Percentiles rank a stretch among this genome's conserved stretches.
Conservation (phyloP, 768 basidiomycete species). For the Goffeauzyma gilvescens region DNA sequence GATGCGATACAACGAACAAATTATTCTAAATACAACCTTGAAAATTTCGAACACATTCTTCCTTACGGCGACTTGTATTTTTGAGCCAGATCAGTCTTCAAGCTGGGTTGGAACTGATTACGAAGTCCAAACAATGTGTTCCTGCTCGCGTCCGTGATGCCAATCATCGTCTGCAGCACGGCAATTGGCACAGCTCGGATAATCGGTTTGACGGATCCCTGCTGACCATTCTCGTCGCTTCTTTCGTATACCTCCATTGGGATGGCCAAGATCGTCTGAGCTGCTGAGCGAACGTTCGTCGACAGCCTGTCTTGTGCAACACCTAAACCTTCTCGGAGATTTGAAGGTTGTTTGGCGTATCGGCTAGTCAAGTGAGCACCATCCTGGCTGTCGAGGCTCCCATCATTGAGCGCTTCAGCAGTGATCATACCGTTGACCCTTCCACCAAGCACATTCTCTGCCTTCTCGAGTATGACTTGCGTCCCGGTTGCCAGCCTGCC, state of each 20-base stretch:
- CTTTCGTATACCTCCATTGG: constrained; percentile 98
- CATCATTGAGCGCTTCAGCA: constrained; percentile 38
- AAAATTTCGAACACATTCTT: too few species aligned
- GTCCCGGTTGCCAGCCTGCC: constrained; percentile 89
- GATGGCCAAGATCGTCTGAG: constrained; percentile 92
- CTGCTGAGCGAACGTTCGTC: constrained; percentile 74
- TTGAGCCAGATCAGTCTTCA: constrained; percentile 64
- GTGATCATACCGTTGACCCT: constrained; percentile 49
- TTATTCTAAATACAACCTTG: not conserved
- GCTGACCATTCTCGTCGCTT: constrained; percentile 21
- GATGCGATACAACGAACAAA: too few species aligned
- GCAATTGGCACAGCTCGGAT: constrained; percentile 95
- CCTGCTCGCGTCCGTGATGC: constrained; percentile 86
- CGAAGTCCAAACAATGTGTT: constrained; percentile 85
- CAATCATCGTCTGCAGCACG: constrained; percentile 93
- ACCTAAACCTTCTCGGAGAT: constrained; percentile 69
- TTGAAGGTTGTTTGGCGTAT: constrained; percentile 76
- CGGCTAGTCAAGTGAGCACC: constrained; percentile 37
- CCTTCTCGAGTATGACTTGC: constrained; percentile 88
- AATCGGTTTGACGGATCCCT: constrained; percentile 86
- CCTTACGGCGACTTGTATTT: constrained; percentile 52
- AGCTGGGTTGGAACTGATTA: constrained; percentile 74
- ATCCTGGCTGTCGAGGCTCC: constrained; percentile 3
- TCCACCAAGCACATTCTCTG: constrained; percentile 69
- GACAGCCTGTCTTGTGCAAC: constrained; percentile 77